phyloP scores from a whole-genome alignment of 495 filamentous ascomycete species.

The Penicillium fimorum region DNA sequence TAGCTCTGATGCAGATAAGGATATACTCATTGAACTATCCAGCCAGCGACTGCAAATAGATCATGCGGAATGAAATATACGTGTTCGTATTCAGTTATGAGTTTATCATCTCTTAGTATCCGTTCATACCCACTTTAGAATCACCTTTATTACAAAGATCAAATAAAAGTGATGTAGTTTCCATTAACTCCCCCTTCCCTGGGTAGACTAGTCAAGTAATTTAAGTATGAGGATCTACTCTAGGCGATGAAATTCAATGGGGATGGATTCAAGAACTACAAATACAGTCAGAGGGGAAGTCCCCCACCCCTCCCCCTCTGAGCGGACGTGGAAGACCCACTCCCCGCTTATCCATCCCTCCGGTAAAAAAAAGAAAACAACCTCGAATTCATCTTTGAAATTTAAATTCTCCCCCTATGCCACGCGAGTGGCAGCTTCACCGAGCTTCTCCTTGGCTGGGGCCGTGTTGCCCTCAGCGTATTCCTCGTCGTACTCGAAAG shows the following conservation, averaged over 20 bases:
- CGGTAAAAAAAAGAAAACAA: too few relatives aligned
- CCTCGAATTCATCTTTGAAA: too few relatives aligned
- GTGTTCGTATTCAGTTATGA: neutral
- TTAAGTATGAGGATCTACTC: too few relatives aligned
- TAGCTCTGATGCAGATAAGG: neutral
- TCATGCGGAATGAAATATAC: neutral
- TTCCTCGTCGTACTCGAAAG: conserved; percentile 48
- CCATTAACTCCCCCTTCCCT: conserved; percentile 4
- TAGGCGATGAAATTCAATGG: too few relatives aligned
- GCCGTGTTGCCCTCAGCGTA: conserved; percentile 11
- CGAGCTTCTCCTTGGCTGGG: conserved; percentile 32
- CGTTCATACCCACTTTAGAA: neutral
- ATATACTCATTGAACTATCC: neutral
- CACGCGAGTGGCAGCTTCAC: conserved; percentile 24
- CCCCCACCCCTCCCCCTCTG: too few relatives aligned
- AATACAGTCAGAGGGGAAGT: too few relatives aligned
- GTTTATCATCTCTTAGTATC: neutral
- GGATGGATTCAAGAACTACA: too few relatives aligned
- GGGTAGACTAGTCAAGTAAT: too few relatives aligned
- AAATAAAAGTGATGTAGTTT: conserved; percentile 12
- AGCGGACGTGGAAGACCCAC: too few relatives aligned
- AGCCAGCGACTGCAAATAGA: neutral
- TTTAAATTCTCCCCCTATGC: too few relatives aligned
- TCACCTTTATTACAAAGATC: neutral
- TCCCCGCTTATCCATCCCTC: too few relatives aligned